Base-by-base conservation (phyloP, 169 alveolate species). In the Cyclospora cayetanensis region DNA sequence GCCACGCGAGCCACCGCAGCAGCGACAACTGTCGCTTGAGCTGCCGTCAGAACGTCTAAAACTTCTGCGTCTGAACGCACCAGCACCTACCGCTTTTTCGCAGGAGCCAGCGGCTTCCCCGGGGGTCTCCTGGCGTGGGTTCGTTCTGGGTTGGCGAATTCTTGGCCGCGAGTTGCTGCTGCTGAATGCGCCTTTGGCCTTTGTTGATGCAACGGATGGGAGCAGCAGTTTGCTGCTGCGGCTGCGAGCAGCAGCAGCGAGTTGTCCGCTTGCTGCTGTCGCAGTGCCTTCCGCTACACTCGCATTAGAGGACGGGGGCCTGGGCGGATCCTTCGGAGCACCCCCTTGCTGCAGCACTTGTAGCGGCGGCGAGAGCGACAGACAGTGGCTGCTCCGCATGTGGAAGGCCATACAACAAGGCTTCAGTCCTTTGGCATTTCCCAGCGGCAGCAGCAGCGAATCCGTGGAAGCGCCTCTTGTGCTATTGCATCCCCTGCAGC, bases 101-200 rank as follows among this genome's bases (percentile, higher is more conserved):
- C 76, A 65, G 76, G 43, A 65, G 82, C 82, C 82, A 70, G 52
- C 82, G 37, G 82, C 46, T 35, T 25, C 82, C 7, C 55, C 82
- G 18, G 46, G 25, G 79, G 3, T 25, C n/a, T 43, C 9, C n/a
- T 55, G 70, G 70, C 70, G 70, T 22, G 70, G 70, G 31, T 22
- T 55, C 70, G 70, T 55, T 55, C 29, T 55, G 29, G 70, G 70
- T 9, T 55, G 70, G 70, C 70, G 70, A 9, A 20, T 55, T 9
- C 70, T 55, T 15, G 70, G 31, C 34, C 70, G 70, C 9, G 70
- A 55, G 70, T 22, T 55, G 70, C 70, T 55, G 70, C 34, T 55
- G 70, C 70, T 55, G 70, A 20, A 7, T 20, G 25, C 46, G 5
- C 60, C 60, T 46, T 46, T 46, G 60, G n/a, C n/a, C 60, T 7